Percentiles rank a stretch among this genome's conserved stretches.
phyloP scores from a whole-genome alignment of 768 basidiomycete genomes.

The Stropharia rugosoannulata region DNA sequence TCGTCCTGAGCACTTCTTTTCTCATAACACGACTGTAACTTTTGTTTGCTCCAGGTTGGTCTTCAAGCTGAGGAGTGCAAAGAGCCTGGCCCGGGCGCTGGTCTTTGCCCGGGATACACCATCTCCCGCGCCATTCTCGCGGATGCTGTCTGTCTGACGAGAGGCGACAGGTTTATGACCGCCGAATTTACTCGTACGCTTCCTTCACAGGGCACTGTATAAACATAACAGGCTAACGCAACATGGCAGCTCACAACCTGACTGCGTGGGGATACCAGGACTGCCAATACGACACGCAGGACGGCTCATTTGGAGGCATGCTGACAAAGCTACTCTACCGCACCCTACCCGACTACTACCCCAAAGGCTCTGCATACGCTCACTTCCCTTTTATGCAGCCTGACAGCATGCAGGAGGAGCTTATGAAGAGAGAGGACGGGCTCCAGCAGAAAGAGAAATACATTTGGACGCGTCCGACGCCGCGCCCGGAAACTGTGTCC shows the following conservation, averaged over 20 bases:
- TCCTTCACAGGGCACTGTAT: not conserved
- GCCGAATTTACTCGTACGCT: conserved; percentile 72
- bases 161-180: conserved; percentile 81
- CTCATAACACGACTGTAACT: not conserved
- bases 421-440: conserved; percentile 28
- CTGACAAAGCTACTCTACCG: conserved; percentile 73
- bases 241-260: conserved; percentile 57
- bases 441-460: conserved; percentile 44
- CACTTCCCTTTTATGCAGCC: conserved; percentile 84
- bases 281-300: conserved; percentile 57
- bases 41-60: conserved; percentile 42
- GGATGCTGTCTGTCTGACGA: conserved; percentile 72
- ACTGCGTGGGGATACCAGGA: conserved; percentile 82
- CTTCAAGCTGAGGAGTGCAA: conserved; percentile 77
- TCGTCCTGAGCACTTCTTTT: conserved; percentile 17
- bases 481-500: conserved; percentile 18
- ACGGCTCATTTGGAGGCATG: conserved; percentile 77
- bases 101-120: conserved; percentile 81
- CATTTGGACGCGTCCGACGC: conserved; percentile 53
- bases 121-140: conserved; percentile 83
- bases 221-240: not conserved
- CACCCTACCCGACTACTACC: conserved; percentile 69
- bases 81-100: conserved; percentile 60
- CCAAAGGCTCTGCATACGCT: conserved; percentile 62
- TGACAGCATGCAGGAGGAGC: conserved; percentile 36